Percentiles rank a stretch among this genome's conserved stretches.
Evolutionary conservation across 345 rosid species (phyloP).

Genomic region (Camelina neglecta): DNA sequence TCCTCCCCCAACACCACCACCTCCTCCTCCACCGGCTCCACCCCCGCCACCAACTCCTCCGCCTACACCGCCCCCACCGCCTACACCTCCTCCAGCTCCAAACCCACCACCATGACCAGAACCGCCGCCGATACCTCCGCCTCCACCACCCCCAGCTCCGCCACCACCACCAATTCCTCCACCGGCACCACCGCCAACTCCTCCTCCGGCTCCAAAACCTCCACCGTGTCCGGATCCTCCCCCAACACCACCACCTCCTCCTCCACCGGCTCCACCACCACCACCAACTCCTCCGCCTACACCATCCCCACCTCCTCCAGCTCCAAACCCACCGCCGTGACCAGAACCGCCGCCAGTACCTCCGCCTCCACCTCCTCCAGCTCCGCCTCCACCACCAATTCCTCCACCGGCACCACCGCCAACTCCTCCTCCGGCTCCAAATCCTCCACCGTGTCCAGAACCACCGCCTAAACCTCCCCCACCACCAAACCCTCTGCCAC

Average conservation of each 20-base stretch:
- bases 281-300: constrained; percentile 49
- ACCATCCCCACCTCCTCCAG: constrained; percentile 45
- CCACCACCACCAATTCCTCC: constrained; percentile 44
- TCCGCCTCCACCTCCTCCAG: constrained; percentile 42
- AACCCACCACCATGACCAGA: constrained; percentile 56
- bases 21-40: constrained; percentile 56
- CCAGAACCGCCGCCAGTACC: constrained; percentile 52
- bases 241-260: constrained; percentile 53
- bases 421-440: constrained; percentile 47
- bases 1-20: constrained; percentile 51
- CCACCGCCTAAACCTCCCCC: constrained; percentile 50
- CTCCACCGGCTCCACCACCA: constrained; percentile 53
- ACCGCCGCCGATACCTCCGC: constrained; percentile 60
- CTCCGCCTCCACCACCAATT: constrained; percentile 50
- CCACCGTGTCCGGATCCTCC: constrained; percentile 54
- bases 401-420: constrained; percentile 39
- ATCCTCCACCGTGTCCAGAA: constrained; percentile 54
- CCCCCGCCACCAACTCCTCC: constrained; percentile 50
- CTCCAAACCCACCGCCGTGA: constrained; percentile 53
- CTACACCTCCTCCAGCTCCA: constrained; percentile 45
- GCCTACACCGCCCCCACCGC: constrained; percentile 47
- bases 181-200: constrained; percentile 53
- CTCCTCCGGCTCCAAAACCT: constrained; percentile 53
- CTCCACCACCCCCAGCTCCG: constrained; percentile 49
- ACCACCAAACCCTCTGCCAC: constrained; percentile 41